Conservation (phyloP, 73 alveolate species). For the Paramecium bursaria region DNA sequence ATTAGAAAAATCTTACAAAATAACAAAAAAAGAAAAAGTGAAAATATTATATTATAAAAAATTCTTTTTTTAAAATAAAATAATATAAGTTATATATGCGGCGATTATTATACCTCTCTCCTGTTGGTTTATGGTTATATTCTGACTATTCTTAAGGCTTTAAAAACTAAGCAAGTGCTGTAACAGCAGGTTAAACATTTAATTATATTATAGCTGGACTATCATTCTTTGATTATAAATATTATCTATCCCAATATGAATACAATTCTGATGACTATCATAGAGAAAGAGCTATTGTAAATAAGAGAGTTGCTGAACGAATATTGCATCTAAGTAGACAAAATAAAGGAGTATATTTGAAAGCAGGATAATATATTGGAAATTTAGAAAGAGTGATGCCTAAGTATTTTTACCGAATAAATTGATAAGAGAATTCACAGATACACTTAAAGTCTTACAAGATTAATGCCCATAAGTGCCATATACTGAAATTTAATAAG, state of each 20-base stretch:
- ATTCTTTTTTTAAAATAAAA: no score
- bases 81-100: no score
- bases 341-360: slow-evolving; percentile 75
- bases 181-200: no score
- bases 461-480: slow-evolving; percentile 64
- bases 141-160: no score
- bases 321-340: slow-evolving; percentile 60
- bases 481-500: slow-evolving; percentile 58
- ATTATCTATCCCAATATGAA: slow-evolving; percentile 29
- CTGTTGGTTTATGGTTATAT: no score
- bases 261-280: slow-evolving; percentile 67
- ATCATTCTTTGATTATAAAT: slow-evolving; percentile 58
- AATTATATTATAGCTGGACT: slow-evolving; percentile 40
- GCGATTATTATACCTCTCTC: no score
- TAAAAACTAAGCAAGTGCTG: no score
- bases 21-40: not conserved
- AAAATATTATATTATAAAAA: no score
- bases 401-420: slow-evolving; percentile 1
- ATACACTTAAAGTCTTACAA: slow-evolving; percentile 54
- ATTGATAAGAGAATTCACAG: slow-evolving; percentile 63
- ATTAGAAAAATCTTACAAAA: not conserved
- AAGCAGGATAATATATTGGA: slow-evolving; percentile 76
- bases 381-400: slow-evolving; percentile 77
- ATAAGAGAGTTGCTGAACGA: slow-evolving; percentile 72
- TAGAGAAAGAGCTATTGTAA: slow-evolving; percentile 62